A percentile compares a stretch with the other conserved stretches of the same genome.
These are phyloP conservation scores for Monosporascus sp. DNA, from an alignment of 2,329 filamentous ascomycete genomes.

Conservation along the genomic window DNA sequence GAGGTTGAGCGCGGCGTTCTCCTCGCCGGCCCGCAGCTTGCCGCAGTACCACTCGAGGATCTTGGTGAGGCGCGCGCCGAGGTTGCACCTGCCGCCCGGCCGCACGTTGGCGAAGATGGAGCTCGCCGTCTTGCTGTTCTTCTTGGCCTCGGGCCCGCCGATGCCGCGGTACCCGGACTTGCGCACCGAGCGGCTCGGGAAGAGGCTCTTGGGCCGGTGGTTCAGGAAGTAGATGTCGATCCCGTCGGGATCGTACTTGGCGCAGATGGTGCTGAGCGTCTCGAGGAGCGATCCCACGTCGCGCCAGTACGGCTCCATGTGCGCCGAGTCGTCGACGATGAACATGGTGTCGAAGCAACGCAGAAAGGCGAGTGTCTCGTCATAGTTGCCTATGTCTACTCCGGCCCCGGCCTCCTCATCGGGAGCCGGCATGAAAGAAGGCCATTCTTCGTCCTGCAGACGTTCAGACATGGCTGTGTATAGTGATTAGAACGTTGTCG, in stretches of 20 bases:
- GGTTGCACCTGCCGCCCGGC: conserved; percentile 1
- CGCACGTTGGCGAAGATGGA: conserved; percentile 2
- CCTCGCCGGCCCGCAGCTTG: conserved; percentile 1
- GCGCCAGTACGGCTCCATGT: conserved; percentile 61
- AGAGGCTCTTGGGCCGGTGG: conserved; percentile 5
- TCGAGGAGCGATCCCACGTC: conserved; percentile 58
- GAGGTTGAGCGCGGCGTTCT: conserved; percentile 3
- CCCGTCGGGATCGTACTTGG: conserved; percentile 59
- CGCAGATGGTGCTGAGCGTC: conserved; percentile 64
- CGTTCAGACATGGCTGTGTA: not conserved
- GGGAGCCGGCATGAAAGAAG: not conserved
- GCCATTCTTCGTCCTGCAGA: not conserved
- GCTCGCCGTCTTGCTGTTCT: not conserved
- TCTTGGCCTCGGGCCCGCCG: conserved; percentile 2
- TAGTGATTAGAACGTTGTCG: not conserved
- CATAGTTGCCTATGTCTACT: not conserved
- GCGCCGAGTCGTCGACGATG: conserved; percentile 67
- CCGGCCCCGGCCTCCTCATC: not conserved
- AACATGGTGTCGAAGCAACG: conserved; percentile 65
- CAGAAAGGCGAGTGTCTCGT: conserved; percentile 45
- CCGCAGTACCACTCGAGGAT: conserved; percentile 3
- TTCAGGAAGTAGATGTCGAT: conserved; percentile 62
- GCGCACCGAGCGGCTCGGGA: conserved; percentile 1
- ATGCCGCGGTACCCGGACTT: conserved; percentile 4
- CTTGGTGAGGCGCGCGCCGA: conserved; percentile 3